phyloP scores from a whole-genome alignment of 2,329 filamentous ascomycete genomes.

The Myriangium duriaei region DNA sequence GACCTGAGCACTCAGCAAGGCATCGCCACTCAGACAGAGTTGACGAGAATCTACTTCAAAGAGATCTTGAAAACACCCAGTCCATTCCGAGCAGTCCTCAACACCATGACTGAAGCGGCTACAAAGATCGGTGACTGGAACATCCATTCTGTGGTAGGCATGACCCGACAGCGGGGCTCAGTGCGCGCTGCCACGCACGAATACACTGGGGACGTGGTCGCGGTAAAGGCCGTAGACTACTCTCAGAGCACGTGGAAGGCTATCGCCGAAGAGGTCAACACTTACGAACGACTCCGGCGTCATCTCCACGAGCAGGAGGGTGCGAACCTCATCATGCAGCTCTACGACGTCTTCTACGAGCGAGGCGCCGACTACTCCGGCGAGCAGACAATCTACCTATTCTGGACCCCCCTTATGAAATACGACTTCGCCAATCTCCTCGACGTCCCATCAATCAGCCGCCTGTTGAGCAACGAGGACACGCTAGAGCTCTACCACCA shows the following conservation, averaged over 20 bases:
- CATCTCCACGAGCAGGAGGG: not conserved
- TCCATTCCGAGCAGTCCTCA: too few species aligned
- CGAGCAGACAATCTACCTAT: too few species aligned
- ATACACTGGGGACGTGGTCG: not conserved
- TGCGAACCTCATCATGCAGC: not conserved
- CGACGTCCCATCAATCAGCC: too few species aligned
- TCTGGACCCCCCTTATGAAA: too few species aligned
- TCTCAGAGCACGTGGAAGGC: not conserved
- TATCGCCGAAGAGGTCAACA: not conserved
- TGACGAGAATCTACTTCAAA: conserved; percentile 1
- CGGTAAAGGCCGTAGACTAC: not conserved
- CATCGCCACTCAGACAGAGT: not conserved
- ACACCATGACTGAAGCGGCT: too few species aligned
- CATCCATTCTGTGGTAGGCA: too few species aligned
- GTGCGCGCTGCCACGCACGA: not conserved
- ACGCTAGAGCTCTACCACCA: too few species aligned
- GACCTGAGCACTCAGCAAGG: not conserved
- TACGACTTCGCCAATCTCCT: too few species aligned
- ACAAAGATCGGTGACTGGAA: not conserved
- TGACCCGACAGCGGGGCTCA: too few species aligned
- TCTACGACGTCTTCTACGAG: not conserved
- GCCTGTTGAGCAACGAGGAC: too few species aligned
- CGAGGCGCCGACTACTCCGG: too few species aligned
- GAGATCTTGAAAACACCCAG: too few species aligned
- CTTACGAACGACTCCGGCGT: not conserved